Conservation (phyloP, 306 rosid species). For the Sphenostylis stenocarpa region DNA sequence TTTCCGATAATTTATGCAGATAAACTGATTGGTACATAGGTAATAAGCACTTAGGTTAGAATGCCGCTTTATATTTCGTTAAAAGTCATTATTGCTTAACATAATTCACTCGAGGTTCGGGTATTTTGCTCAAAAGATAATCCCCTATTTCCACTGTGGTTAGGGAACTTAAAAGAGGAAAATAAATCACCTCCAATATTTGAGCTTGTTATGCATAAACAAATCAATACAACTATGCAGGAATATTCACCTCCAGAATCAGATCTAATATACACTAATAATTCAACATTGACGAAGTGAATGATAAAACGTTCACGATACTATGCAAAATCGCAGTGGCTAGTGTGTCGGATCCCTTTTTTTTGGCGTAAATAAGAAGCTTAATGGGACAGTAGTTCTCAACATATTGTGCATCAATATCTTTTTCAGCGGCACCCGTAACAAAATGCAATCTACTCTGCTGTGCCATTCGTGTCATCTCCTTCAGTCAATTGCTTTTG, state of each 20-base stretch:
- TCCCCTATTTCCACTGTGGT: background rate
- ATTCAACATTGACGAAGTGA: too few species aligned
- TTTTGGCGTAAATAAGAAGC: conserved; percentile 5
- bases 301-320: background rate
- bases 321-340: background rate
- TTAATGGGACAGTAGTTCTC: background rate
- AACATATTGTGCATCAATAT: background rate
- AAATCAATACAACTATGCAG: background rate
- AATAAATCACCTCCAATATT: background rate
- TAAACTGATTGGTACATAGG: too few species aligned
- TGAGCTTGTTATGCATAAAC: background rate
- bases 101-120: background rate
- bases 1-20: too few species aligned
- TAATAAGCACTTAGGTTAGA: too few species aligned
- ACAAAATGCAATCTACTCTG: conserved; percentile 29
- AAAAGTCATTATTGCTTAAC: background rate
- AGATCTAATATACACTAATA: background rate
- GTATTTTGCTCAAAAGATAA: background rate
- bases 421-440: conserved; percentile 6
- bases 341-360: background rate
- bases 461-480: conserved; percentile 49
- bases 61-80: too few species aligned
- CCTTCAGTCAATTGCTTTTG: conserved; percentile 64
- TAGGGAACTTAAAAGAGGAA: background rate
- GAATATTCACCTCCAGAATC: conserved; percentile 3